Conservation (phyloP, 352 stramenopile species). For the Thalassiosira livingstoniorum region DNA sequence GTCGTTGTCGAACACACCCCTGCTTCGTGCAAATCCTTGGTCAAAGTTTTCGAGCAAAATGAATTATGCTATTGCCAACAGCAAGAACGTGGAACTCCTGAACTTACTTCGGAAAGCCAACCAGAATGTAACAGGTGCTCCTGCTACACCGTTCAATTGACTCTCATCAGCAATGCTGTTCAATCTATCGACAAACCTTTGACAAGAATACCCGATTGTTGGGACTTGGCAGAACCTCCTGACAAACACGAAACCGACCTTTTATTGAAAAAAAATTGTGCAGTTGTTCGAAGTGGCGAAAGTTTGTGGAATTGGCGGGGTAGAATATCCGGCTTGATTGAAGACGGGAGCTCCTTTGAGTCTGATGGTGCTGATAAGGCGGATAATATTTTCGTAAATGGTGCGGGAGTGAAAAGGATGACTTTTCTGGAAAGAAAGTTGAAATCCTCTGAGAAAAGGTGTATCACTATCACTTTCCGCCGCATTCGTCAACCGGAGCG, state of each 20-base stretch:
- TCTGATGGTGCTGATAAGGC: no score
- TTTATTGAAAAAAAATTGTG: slow-evolving; percentile 51
- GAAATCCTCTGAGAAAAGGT: slow-evolving; percentile 34
- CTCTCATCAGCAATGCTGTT: slow-evolving; percentile 58
- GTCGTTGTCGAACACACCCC: slow-evolving; percentile 54
- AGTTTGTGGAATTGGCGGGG: slow-evolving; percentile 75
- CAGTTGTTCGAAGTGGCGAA: slow-evolving; percentile 67
- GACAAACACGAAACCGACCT: slow-evolving; percentile 54
- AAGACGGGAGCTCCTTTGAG: no score
- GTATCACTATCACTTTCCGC: slow-evolving; percentile 45
- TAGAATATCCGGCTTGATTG: slow-evolving; percentile 54
- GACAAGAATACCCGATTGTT: slow-evolving; percentile 64
- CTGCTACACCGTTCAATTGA: slow-evolving; percentile 72
- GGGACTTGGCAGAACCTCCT: slow-evolving; percentile 52
- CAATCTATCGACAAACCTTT: slow-evolving; percentile 71
- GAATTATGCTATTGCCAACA: slow-evolving; percentile 23
- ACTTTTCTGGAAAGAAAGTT: slow-evolving; percentile 41
- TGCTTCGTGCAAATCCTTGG: slow-evolving; percentile 42
- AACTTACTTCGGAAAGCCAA: no score
- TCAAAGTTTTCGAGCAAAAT: slow-evolving; percentile 77
- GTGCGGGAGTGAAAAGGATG: slow-evolving; percentile 15
- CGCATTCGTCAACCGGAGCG: slow-evolving; percentile 20
- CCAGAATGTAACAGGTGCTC: slow-evolving; percentile 20
- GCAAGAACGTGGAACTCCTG: no score
- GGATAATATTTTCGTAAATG: no score